phyloP scores from a whole-genome alignment of 495 filamentous ascomycete species.

The Terfezia boudieri region DNA sequence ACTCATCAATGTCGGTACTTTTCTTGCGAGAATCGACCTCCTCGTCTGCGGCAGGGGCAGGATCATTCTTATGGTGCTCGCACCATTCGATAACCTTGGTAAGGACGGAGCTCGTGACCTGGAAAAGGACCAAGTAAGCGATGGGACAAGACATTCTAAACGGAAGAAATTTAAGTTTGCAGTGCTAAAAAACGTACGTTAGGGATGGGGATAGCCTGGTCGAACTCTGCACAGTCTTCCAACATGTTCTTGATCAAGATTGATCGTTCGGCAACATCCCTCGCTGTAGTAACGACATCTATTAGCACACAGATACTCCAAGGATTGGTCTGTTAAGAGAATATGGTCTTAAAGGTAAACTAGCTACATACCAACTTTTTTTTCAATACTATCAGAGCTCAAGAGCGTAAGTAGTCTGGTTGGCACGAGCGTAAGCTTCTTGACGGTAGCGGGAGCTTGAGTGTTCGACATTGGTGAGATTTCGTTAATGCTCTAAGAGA shows the following conservation, averaged over 20 bases:
- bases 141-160: not conserved
- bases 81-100: constrained; percentile 97
- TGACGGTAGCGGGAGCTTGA: not conserved
- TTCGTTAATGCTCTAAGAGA: too few relatives aligned
- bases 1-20: constrained; percentile 96
- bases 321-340: too few relatives aligned
- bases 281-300: not conserved
- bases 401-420: too few relatives aligned
- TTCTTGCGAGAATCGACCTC: constrained; percentile 91
- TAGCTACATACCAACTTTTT: not conserved
- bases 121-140: not conserved
- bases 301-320: too few relatives aligned
- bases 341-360: too few relatives aligned
- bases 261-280: constrained; percentile 54
- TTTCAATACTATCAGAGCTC: not conserved
- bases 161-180: too few relatives aligned
- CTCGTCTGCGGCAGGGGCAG: constrained; percentile 50
- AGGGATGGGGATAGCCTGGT: constrained; percentile 56
- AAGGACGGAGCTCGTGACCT: constrained; percentile 86
- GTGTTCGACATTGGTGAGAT: not conserved
- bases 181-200: constrained; percentile 38
- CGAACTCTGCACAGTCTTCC: constrained; percentile 61
- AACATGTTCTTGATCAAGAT: constrained; percentile 95
- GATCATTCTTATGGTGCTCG: constrained; percentile 74
- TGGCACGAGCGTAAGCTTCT: not conserved